These are phyloP conservation scores for Dothideomycetidae sp. DNA, from an alignment of 2,329 filamentous ascomycete genomes.

Conservation along the genomic window DNA sequence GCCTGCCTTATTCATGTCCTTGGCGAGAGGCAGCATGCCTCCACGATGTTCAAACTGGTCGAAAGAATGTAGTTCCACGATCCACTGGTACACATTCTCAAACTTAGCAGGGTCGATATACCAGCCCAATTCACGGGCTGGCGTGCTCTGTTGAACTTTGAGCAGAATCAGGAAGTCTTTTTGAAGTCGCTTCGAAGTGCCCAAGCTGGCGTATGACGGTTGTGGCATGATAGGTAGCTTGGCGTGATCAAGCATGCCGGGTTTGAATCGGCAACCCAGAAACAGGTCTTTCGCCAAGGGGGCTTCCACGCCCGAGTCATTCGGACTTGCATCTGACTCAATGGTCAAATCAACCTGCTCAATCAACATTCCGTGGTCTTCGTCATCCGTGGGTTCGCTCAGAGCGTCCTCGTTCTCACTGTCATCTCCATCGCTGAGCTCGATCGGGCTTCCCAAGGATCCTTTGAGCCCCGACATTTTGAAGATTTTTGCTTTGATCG, in stretches of 20 bases:
- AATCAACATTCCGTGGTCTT: slow-evolving; percentile 32
- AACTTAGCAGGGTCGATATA: slow-evolving; percentile 56
- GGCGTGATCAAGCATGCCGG: slow-evolving; percentile 48
- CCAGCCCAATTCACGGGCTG: slow-evolving; percentile 62
- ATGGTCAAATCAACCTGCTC: slow-evolving; percentile 9
- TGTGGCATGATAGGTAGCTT: slow-evolving; percentile 50
- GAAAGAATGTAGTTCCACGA: slow-evolving; percentile 78
- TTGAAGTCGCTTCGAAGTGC: slow-evolving; percentile 48
- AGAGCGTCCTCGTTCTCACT: slow-evolving; percentile 24
- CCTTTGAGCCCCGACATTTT: no score
- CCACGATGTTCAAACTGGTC: slow-evolving; percentile 19
- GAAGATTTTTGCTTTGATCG: no score
- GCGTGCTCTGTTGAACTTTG: slow-evolving; percentile 46
- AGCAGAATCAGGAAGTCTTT: slow-evolving; percentile 51
- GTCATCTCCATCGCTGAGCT: slow-evolving; percentile 12
- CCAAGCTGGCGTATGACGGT: slow-evolving; percentile 49
- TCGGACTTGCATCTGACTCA: background rate
- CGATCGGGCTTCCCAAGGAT: no score
- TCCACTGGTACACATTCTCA: slow-evolving; percentile 77
- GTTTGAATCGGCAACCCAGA: slow-evolving; percentile 19
- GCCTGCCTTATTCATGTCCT: slow-evolving; percentile 53
- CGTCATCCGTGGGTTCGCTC: slow-evolving; percentile 37
- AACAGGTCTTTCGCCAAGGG: background rate
- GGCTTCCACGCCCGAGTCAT: background rate
- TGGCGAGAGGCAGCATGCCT: slow-evolving; percentile 47